Evolutionary conservation across 305 asterid genomes (phyloP).

Genomic region (Striga hermonthica): DNA sequence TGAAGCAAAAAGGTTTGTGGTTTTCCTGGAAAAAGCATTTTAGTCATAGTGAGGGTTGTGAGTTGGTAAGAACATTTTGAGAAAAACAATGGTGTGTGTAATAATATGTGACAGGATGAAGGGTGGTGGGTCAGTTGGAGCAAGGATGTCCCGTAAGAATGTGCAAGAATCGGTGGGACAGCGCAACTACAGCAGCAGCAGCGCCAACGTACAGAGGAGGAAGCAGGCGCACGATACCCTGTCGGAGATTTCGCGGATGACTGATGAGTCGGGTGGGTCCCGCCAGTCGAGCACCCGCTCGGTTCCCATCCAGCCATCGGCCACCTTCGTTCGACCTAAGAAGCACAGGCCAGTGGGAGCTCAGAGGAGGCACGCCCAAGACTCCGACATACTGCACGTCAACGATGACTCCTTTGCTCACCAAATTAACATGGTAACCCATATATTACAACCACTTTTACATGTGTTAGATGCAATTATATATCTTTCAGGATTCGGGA

Average conservation of each 20-base stretch:
- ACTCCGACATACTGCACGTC: slow-evolving; percentile 30
- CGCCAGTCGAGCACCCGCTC: slow-evolving; percentile 52
- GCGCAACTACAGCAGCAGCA: slow-evolving; percentile 38
- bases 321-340: slow-evolving; percentile 39
- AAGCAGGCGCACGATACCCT: slow-evolving; percentile 57
- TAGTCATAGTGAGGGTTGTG: too few species aligned
- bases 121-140: too few species aligned
- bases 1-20: slow-evolving; percentile 55
- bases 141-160: too few species aligned
- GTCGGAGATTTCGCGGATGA: slow-evolving; percentile 70
- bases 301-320: slow-evolving; percentile 51
- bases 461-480: too few species aligned
- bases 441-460: too few species aligned
- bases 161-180: too few species aligned
- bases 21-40: neutral
- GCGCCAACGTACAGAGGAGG: slow-evolving; percentile 37
- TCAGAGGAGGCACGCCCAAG: slow-evolving; percentile 35
- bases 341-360: slow-evolving; percentile 40
- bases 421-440: too few species aligned
- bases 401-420: neutral
- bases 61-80: too few species aligned
- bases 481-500: slow-evolving; percentile 33
- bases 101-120: too few species aligned
- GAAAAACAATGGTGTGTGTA: too few species aligned
- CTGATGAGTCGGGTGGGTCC: slow-evolving; percentile 56